Evolutionary conservation across 2,329 filamentous ascomycete species (phyloP).

Genomic region (Cyclaneusma minus): DNA sequence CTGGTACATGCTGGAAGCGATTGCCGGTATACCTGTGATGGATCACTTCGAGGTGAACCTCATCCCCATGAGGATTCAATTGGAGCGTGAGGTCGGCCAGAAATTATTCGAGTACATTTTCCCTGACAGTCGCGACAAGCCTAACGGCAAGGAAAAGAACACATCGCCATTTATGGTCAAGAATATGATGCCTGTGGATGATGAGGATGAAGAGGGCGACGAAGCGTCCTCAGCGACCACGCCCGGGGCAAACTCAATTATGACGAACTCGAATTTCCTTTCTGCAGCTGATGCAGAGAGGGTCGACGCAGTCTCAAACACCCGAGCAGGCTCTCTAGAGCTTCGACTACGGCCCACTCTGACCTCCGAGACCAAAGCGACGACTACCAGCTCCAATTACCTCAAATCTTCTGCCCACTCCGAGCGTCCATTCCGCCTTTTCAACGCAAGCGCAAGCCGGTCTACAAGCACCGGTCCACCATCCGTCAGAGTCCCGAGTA

Average conservation of each 20-base stretch:
- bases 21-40: slow-evolving; percentile 92
- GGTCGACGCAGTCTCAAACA: slow-evolving; percentile 31
- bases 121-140: slow-evolving; percentile 47
- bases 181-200: slow-evolving; percentile 26
- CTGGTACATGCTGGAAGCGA: slow-evolving; percentile 97
- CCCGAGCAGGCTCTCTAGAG: slow-evolving; percentile 61
- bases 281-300: slow-evolving; percentile 20
- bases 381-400: slow-evolving; percentile 12
- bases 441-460: slow-evolving; percentile 22
- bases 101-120: slow-evolving; percentile 96
- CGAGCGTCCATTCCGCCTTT: slow-evolving; percentile 26
- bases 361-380: slow-evolving; percentile 30
- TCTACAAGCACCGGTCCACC: slow-evolving; percentile 16
- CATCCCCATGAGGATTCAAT: slow-evolving; percentile 82
- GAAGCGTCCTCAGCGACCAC: slow-evolving; percentile 17
- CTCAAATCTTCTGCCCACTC: too few species aligned
- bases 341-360: slow-evolving; percentile 72
- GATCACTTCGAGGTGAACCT: slow-evolving; percentile 93
- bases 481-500: slow-evolving; percentile 23
- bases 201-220: slow-evolving; percentile 15
- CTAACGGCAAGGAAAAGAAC: slow-evolving; percentile 27
- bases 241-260: slow-evolving; percentile 14
- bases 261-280: slow-evolving; percentile 6
- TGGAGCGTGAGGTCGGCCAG: slow-evolving; percentile 85
- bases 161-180: slow-evolving; percentile 47